Evolutionary conservation across 2,329 filamentous ascomycete species (phyloP).

Genomic region (Clonostachys solani): DNA sequence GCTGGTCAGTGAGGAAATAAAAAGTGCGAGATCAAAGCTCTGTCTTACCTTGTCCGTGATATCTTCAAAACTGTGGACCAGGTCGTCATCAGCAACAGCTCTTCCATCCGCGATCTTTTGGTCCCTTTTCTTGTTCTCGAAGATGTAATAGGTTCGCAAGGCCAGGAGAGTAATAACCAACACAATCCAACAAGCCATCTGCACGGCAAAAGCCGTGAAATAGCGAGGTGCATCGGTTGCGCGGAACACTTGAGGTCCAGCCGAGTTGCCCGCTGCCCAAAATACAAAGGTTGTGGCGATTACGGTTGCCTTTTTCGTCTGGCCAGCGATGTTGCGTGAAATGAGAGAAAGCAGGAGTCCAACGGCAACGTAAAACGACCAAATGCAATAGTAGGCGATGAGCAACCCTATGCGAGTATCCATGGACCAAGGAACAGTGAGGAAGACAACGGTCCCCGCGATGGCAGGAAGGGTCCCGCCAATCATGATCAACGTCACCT

Average conservation of each 20-base stretch:
- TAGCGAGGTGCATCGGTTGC: slow-evolving; percentile 59
- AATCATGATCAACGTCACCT: slow-evolving; percentile 49
- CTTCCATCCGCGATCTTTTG: slow-evolving; percentile 33
- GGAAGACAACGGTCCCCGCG: slow-evolving; percentile 67
- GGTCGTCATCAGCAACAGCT: slow-evolving; percentile 28
- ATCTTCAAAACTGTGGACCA: slow-evolving; percentile 56
- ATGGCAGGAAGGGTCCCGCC: slow-evolving; percentile 59
- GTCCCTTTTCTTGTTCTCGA: slow-evolving; percentile 57
- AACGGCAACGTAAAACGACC: slow-evolving; percentile 75
- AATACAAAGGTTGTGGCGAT: slow-evolving; percentile 67
- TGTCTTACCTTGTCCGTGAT: slow-evolving; percentile 46
- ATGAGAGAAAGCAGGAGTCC: slow-evolving; percentile 64
- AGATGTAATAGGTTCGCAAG: slow-evolving; percentile 52
- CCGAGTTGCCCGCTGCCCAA: slow-evolving; percentile 63
- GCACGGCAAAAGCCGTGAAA: slow-evolving; percentile 65
- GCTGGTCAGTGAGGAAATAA: background rate
- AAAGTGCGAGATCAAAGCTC: background rate
- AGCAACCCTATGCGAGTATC: slow-evolving; percentile 60
- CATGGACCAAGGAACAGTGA: slow-evolving; percentile 59
- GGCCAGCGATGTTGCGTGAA: slow-evolving; percentile 65
- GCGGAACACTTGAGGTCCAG: slow-evolving; percentile 59
- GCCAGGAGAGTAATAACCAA: slow-evolving; percentile 53
- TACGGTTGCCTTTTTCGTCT: slow-evolving; percentile 68
- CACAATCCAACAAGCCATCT: slow-evolving; percentile 63
- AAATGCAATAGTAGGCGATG: slow-evolving; percentile 70